Base-by-base conservation (phyloP, 2,329 filamentous ascomycete genomes). In the Juglanconis oblonga region DNA sequence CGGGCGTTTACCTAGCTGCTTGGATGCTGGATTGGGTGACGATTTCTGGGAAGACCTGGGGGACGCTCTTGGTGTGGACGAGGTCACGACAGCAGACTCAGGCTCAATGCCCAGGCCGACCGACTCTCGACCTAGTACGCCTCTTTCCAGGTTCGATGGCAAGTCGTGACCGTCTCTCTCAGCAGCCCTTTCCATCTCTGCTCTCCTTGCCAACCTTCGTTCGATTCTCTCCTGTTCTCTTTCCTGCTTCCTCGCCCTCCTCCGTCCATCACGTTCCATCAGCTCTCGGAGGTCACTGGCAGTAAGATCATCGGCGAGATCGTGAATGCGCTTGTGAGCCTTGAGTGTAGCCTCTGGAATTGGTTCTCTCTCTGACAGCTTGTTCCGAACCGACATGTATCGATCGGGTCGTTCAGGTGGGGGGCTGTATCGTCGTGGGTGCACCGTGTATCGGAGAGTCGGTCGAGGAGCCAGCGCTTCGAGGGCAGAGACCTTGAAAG, bases 401-500 rank as follows among this genome's bases (percentile, higher is more conserved):
- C 58, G 51, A 24, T 55, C 42, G 14, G 55, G 59, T 17, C 48
- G 55, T 31, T 33, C 61, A 4, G 42, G n/a, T 7, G 58, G 55
- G 11, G 54, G 51, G 60, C 76, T 79, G 68, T 83, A 81, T 13
- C 24, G 48, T 66, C 87, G 81, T 17, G 89, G 82, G 59, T 87
- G 83, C 32, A 87, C 82, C 4, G 88, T 85, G 72, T 88, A 92
- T 63, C 88, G 88, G 58, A 98, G 83, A 0, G 90, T 92, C 11
- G 95, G 95, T 51, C 92, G 85, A 5, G 95, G 94, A 9, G 90
- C 88, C 64, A 97, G 84, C n/a, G 90, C 85, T 63, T 90, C 89
- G 55, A 97, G 81, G 10, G 87, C 82, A 55, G 91, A 92, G 53
- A 98, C 82, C 67, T 88, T 91, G 80, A 90, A 98, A 0, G 90